Conservation (phyloP, 2,329 filamentous ascomycete genomes). For the Cladosporium austrohemisphaericum region DNA sequence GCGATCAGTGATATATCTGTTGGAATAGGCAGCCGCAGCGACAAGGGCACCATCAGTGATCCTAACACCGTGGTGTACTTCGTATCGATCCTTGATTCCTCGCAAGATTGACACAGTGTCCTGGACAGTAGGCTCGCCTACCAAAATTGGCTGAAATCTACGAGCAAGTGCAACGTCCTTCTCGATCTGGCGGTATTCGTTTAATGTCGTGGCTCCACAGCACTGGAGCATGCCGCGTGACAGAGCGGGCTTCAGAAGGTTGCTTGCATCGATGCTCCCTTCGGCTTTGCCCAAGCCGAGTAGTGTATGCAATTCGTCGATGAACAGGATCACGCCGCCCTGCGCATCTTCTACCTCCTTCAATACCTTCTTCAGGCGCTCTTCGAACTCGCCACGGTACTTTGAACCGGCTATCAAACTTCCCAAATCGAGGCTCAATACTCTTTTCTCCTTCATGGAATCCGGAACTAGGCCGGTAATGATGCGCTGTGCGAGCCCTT, state of each 20-base stretch:
- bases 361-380: conserved; percentile 83
- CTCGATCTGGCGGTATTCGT: conserved; percentile 89
- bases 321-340: conserved; percentile 87
- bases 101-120: conserved; percentile 94
- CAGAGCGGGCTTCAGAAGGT: conserved; percentile 89
- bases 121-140: conserved; percentile 85
- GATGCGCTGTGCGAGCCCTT: conserved; percentile 85
- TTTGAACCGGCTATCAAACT: conserved; percentile 94
- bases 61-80: conserved; percentile 92
- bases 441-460: conserved; percentile 89
- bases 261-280: conserved; percentile 93
- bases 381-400: conserved; percentile 93
- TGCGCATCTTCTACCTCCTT: conserved; percentile 87
- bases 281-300: conserved; percentile 92
- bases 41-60: conserved; percentile 92
- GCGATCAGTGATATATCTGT: conserved; percentile 93
- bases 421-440: conserved; percentile 82
- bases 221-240: conserved; percentile 90
- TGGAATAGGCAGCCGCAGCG: conserved; percentile 85
- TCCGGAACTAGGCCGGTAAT: conserved; percentile 91
- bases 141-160: conserved; percentile 88
- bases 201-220: conserved; percentile 88
- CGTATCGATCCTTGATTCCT: conserved; percentile 96
- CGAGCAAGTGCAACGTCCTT: conserved; percentile 92
- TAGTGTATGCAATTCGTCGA: conserved; percentile 89